phyloP scores from a whole-genome alignment of 139 green algal genomes.

The Spirogloea muscicola region DNA sequence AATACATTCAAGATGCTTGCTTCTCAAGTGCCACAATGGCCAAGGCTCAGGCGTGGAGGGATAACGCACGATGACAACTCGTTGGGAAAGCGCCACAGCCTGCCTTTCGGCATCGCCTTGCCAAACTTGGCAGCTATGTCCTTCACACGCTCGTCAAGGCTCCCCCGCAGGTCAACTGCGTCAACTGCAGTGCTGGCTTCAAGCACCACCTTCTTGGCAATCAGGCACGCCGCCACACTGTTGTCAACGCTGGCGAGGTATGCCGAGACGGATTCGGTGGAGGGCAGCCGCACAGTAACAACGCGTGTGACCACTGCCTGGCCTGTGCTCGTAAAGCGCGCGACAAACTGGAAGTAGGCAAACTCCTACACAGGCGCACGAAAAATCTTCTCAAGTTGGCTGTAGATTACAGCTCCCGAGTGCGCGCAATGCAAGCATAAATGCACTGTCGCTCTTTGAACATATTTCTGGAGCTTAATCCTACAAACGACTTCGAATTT shows the following conservation, averaged over 20 bases:
- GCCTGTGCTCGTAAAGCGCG: conserved; percentile 2
- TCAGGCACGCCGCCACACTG: conserved; percentile 44
- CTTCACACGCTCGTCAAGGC: conserved; percentile 21
- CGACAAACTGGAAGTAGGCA: conserved; percentile 46
- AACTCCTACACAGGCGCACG: too few relatives aligned
- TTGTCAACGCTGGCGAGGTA: conserved; percentile 46
- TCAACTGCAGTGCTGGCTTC: conserved; percentile 21
- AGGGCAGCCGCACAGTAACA: conserved; percentile 45
- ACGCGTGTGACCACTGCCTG: conserved; percentile 38
- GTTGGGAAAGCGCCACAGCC: conserved; percentile 13
- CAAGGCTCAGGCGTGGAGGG: too few relatives aligned
- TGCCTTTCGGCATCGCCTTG: background rate
- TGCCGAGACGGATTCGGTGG: conserved; percentile 8
- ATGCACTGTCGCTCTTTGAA: too few relatives aligned
- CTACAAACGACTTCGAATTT: too few relatives aligned
- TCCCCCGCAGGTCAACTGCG: conserved; percentile 2
- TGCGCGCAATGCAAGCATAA: too few relatives aligned
- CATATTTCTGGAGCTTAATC: too few relatives aligned
- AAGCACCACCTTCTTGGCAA: conserved; percentile 50
- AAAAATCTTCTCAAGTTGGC: too few relatives aligned
- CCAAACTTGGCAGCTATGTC: conserved; percentile 24
- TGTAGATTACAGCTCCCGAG: too few relatives aligned
- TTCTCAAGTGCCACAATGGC: too few relatives aligned
- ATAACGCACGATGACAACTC: conserved; percentile 1
- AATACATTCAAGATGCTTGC: too few relatives aligned